Evolutionary conservation across 768 basidiomycete genomes (phyloP), one percentile per base, ranked within the genome.

Genomic region (Megacollybia marginata): DNA sequence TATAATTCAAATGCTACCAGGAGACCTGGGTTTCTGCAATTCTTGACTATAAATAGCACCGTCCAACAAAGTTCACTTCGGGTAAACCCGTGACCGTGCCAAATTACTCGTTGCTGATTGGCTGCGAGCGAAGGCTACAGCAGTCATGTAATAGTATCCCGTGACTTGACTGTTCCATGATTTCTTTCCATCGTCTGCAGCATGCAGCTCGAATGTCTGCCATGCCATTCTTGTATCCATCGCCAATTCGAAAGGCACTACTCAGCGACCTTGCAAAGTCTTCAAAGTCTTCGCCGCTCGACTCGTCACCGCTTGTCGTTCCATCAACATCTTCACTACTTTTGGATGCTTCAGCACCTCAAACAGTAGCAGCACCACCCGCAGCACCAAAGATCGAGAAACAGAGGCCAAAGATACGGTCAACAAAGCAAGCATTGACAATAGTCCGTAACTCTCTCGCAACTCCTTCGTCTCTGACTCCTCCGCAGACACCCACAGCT

Each of bases 371-470:
- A 5, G 79, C 80, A 1, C 86, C 88, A 2, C 87, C 87, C 5
- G 80, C 83, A 32, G 66, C 69, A 9, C 88, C 88, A 15, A 84
- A 77, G 60, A 69, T 70, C 8, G 78, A 81, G 54, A 80, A 82
- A 42, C 73, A 78, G 2, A 69, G 84, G 57, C 87, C 85, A 2
- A 78, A 70, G 51, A 72, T 90, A 52, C 74, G 80, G 47, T 71
- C 90, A 0, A 75, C 78, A 48, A 92, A 90, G 64, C 88, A 89
- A 4, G 88, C 89, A 3, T 67, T 93, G 44, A 70, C 80, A 9
- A 78, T 93, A 48, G 90, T 91, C 56, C 53, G 74, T 72, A 44
- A 48, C 11, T 48, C 33, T 15, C 55, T 33, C 42, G 48, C 31
- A 33, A 48, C 43, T 44, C 31, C 44, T 40, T 12, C 20, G n/a